Evolutionary conservation across 176 grass and related monocot species (phyloP).

Genomic region (Oryza australiensis): DNA sequence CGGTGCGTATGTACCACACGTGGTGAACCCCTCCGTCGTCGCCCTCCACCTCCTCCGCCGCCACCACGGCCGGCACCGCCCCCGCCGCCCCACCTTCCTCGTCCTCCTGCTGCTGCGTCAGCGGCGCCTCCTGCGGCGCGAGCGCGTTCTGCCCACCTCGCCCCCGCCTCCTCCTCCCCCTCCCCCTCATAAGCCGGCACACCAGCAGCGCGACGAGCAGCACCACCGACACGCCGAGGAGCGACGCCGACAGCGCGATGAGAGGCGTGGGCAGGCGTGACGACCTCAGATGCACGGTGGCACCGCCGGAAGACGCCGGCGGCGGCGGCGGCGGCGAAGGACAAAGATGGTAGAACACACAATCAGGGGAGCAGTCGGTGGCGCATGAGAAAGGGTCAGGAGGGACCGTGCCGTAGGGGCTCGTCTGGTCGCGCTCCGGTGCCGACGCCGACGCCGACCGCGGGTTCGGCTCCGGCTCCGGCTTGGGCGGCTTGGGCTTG

Average conservation of each 20-base stretch:
- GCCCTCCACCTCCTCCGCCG: neutral
- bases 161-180: neutral
- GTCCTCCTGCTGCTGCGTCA: neutral
- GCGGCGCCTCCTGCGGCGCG: slow-evolving; percentile 20
- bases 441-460: neutral
- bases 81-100: neutral
- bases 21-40: slow-evolving; percentile 55
- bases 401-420: neutral
- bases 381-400: slow-evolving; percentile 11
- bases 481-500: neutral
- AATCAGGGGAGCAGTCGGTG: slow-evolving; percentile 19
- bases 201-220: slow-evolving; percentile 47
- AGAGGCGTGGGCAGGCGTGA: slow-evolving; percentile 39
- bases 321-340: neutral
- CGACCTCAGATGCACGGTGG: slow-evolving; percentile 43
- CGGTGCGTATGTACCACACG: slow-evolving; percentile 81
- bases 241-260: slow-evolving; percentile 47
- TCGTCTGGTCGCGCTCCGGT: neutral
- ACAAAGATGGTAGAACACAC: neutral
- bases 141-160: neutral
- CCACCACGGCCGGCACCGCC: neutral
- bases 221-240: slow-evolving; percentile 31
- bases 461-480: neutral
- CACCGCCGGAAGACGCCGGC: neutral
- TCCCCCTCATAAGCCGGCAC: neutral